A percentile compares a stretch with the other conserved stretches of the same genome.
phyloP scores from a whole-genome alignment of 2,329 filamentous ascomycete genomes.

The Fusarium humuli region DNA sequence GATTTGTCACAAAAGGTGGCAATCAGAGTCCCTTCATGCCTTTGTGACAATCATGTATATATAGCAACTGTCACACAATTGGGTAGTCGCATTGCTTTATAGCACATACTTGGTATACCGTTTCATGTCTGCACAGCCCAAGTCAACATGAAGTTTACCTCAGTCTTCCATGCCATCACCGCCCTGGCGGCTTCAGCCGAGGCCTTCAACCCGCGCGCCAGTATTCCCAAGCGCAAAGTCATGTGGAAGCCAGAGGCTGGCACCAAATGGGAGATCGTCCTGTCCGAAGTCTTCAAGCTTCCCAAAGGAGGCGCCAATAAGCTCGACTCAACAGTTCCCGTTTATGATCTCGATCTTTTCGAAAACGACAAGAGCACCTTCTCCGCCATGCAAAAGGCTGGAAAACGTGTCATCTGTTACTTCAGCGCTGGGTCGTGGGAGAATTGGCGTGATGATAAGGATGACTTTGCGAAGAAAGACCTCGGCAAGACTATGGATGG shows the following conservation, averaged over 20 bases:
- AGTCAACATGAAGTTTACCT: neutral
- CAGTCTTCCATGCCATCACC: neutral
- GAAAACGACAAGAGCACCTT: constrained; percentile 56
- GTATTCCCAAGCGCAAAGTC: neutral
- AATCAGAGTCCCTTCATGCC: no score
- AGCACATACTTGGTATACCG: no score
- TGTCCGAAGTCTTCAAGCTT: constrained; percentile 57
- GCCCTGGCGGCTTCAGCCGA: neutral
- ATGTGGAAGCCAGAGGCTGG: constrained; percentile 64
- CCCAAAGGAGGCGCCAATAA: constrained; percentile 47
- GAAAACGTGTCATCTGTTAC: constrained; percentile 76
- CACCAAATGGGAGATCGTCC: constrained; percentile 70
- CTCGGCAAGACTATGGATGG: constrained; percentile 69
- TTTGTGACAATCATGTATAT: no score
- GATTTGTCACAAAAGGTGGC: neutral
- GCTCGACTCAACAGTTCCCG: constrained; percentile 57
- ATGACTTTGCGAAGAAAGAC: constrained; percentile 65
- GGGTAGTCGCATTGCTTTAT: no score
- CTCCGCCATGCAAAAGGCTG: constrained; percentile 68
- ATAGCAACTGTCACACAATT: no score
- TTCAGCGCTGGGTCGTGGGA: constrained; percentile 79
- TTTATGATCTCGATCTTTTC: constrained; percentile 64
- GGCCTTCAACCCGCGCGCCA: fast-evolving
- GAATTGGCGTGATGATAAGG: constrained; percentile 67
- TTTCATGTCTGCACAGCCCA: fast-evolving